Percentiles rank a stretch among this genome's conserved stretches.
These are phyloP conservation scores for Pontederia paniculata DNA, from an alignment of 176 grass and related monocot species.

Conservation along the genomic window DNA sequence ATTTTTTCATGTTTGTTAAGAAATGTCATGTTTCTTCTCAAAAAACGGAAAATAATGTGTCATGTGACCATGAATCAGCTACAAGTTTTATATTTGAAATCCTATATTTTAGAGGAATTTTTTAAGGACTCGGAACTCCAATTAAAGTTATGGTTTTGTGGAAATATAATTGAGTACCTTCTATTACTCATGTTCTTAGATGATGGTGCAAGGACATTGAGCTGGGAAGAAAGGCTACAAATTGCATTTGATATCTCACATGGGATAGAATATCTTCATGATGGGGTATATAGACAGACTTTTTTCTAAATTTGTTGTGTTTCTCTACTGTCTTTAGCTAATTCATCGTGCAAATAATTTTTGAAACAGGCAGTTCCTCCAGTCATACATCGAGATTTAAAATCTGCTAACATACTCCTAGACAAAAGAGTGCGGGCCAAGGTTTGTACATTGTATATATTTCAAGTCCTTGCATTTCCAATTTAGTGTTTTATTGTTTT, in stretches of 20 bases:
- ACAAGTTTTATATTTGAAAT: too few relatives aligned
- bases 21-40: too few relatives aligned
- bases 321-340: constrained; percentile 13
- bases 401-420: constrained; percentile 95
- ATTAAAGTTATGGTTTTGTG: not conserved
- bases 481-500: not conserved
- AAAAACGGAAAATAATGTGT: too few relatives aligned
- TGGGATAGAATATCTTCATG: constrained; percentile 96
- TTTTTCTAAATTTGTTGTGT: constrained; percentile 10
- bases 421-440: constrained; percentile 85
- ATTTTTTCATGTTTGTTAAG: too few relatives aligned
- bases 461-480: too few relatives aligned
- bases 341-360: constrained; percentile 23
- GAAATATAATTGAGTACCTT: not conserved
- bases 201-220: constrained; percentile 60
- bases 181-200: constrained; percentile 30
- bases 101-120: too few relatives aligned
- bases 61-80: too few relatives aligned
- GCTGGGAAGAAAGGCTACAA: constrained; percentile 84
- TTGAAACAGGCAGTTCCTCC: constrained; percentile 72
- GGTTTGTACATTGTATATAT: constrained; percentile 16
- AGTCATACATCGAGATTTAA: constrained; percentile 90
- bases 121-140: too few relatives aligned
- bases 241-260: constrained; percentile 82
- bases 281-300: constrained; percentile 63